A percentile compares a stretch with the other conserved stretches of the same genome.
These are phyloP conservation scores for Trichoderma sp. DNA, from an alignment of 2,329 filamentous ascomycete species.

Conservation along the genomic window DNA sequence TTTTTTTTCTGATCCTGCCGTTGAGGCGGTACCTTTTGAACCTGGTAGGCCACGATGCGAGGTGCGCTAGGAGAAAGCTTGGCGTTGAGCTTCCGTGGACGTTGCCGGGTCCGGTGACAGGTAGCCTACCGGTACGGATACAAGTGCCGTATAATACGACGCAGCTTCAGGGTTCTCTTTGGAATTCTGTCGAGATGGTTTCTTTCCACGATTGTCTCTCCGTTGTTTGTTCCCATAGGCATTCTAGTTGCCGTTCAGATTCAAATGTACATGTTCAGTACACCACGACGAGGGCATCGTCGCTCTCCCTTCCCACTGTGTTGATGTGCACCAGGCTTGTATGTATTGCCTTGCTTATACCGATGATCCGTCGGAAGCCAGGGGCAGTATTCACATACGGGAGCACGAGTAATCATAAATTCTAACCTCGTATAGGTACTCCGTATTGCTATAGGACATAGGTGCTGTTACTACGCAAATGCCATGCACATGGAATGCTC, in stretches of 20 bases:
- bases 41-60: conserved; percentile 16
- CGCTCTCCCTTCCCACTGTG: neutral
- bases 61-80: conserved; percentile 18
- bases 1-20: neutral
- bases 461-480: too few relatives aligned
- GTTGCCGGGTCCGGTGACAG: neutral
- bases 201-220: neutral
- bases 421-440: neutral
- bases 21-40: neutral
- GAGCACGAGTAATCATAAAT: neutral
- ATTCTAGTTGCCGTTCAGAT: neutral
- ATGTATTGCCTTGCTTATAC: neutral
- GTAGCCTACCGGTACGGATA: neutral
- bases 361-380: neutral
- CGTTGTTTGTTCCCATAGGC: neutral
- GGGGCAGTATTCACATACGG: neutral
- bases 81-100: conserved; percentile 6
- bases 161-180: neutral
- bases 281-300: neutral
- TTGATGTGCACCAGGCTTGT: neutral
- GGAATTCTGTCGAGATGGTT: neutral
- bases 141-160: neutral
- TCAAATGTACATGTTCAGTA: neutral
- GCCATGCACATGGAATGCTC: neutral
- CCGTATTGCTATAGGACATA: too few relatives aligned